Conservation (phyloP, 495 filamentous ascomycete genomes). For the Aspergillus incahuasiensis region DNA sequence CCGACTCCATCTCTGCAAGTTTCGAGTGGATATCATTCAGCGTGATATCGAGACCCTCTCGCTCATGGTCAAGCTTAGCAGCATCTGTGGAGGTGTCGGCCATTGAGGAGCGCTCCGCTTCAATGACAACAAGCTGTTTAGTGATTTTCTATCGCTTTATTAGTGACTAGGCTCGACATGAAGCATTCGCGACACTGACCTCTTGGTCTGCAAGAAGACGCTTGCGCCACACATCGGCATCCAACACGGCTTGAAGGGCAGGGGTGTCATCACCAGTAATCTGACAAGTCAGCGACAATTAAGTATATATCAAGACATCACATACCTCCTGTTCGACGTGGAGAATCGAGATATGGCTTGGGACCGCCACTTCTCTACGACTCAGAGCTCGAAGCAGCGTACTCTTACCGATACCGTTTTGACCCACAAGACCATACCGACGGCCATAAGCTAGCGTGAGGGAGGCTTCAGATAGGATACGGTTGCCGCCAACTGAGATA, state of each 20-base stretch:
- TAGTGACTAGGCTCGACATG: background rate
- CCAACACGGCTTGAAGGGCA: slow-evolving; percentile 90
- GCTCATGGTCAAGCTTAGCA: slow-evolving; percentile 72
- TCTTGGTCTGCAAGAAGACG: slow-evolving; percentile 87
- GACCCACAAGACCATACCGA: slow-evolving; percentile 94
- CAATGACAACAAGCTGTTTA: slow-evolving; percentile 70
- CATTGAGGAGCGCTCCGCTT: slow-evolving; percentile 70
- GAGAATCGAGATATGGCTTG: slow-evolving; percentile 95
- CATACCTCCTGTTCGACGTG: slow-evolving; percentile 96
- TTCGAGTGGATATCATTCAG: slow-evolving; percentile 88
- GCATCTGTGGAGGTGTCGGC: slow-evolving; percentile 86
- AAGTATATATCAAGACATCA: background rate
- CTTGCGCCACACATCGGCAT: slow-evolving; percentile 99
- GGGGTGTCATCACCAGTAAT: slow-evolving; percentile 95
- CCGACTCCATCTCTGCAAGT: slow-evolving; percentile 97
- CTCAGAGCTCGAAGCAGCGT: slow-evolving; percentile 89
- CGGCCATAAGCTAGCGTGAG: slow-evolving; percentile 89
- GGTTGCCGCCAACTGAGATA: slow-evolving; percentile 80
- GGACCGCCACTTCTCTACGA: slow-evolving; percentile 88
- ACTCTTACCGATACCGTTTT: slow-evolving; percentile 99
- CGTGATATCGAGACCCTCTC: slow-evolving; percentile 84
- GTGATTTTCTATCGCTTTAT: slow-evolving; percentile 65
- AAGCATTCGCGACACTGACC: slow-evolving; percentile 42
- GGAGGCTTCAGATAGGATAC: slow-evolving; percentile 85
- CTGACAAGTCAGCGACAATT: slow-evolving; percentile 33